Conservation (phyloP, 129 eudicot species). For the Logfia minima region DNA sequence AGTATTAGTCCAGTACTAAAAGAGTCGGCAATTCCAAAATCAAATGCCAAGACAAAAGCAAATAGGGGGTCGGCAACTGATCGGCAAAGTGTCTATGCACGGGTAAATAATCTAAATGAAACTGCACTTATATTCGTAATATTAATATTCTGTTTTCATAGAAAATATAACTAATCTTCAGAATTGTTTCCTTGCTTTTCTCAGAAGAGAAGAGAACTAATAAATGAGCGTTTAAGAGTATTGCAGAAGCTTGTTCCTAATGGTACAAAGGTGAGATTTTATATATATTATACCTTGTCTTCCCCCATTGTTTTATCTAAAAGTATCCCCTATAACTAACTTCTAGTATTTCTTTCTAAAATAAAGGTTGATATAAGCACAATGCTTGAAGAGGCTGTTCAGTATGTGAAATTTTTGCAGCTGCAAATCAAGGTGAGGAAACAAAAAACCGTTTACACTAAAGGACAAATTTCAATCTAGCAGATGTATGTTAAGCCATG, state of each 20-base stretch:
- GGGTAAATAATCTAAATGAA: constrained; percentile 42
- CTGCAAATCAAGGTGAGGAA: constrained; percentile 66
- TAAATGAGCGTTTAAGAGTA: constrained; percentile 66
- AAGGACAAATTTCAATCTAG: neutral
- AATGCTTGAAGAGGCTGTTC: constrained; percentile 92
- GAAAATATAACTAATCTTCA: constrained; percentile 7
- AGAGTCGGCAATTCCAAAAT: constrained; percentile 20
- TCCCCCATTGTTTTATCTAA: constrained; percentile 3
- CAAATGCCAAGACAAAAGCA: constrained; percentile 49
- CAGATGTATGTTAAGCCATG: neutral
- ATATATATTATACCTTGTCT: constrained; percentile 9
- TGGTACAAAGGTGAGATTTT: constrained; percentile 66
- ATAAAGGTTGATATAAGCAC: constrained; percentile 85
- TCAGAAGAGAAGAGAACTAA: constrained; percentile 81
- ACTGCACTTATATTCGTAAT: neutral
- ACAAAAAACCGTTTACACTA: neutral
- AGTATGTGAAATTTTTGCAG: constrained; percentile 67
- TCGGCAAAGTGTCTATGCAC: constrained; percentile 81
- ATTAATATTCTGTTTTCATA: neutral
- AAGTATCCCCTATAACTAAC: neutral
- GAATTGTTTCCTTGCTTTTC: constrained; percentile 10
- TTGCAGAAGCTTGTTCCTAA: constrained; percentile 78
- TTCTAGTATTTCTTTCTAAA: neutral
- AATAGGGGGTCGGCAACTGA: constrained; percentile 72
- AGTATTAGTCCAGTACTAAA: constrained; percentile 31